Conservation (phyloP, 495 filamentous ascomycete species). For the Rhizodiscina lignyota region DNA sequence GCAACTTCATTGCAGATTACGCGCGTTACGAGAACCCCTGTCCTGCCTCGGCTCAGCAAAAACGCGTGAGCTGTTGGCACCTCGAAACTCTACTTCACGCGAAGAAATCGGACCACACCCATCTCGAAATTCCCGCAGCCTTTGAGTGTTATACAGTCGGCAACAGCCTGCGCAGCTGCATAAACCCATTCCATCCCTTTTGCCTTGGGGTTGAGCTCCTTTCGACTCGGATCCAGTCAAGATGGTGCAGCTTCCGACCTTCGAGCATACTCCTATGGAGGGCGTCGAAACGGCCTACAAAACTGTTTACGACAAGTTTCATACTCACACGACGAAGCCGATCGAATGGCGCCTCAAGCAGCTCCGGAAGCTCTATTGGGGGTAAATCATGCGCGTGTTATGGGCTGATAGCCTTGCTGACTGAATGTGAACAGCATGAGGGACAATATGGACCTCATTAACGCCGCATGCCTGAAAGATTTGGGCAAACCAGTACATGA, state of each 20-base stretch:
- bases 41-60: too few relatives aligned
- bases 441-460: conserved; percentile 53
- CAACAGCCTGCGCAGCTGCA: too few relatives aligned
- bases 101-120: too few relatives aligned
- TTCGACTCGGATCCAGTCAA: too few relatives aligned
- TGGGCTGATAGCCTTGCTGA: not conserved
- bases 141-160: too few relatives aligned
- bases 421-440: conserved; percentile 31
- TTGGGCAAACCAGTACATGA: conserved; percentile 60
- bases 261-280: conserved; percentile 50
- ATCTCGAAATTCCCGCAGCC: too few relatives aligned
- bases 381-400: conserved; percentile 29
- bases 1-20: too few relatives aligned
- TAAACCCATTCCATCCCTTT: too few relatives aligned
- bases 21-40: too few relatives aligned
- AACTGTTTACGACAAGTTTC: conserved; percentile 45
- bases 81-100: too few relatives aligned
- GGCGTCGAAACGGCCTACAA: conserved; percentile 43
- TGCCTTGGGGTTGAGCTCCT: too few relatives aligned
- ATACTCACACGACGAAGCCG: conserved; percentile 62
- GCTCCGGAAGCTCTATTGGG: conserved; percentile 90
- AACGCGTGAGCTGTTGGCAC: too few relatives aligned
- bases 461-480: conserved; percentile 57
- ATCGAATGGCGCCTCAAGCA: conserved; percentile 68
- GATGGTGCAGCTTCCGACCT: conserved; percentile 27